A percentile compares a stretch with the other conserved stretches of the same genome.
Evolutionary conservation across 2,329 filamentous ascomycete species (phyloP).

Genomic region (Fusarium newnesense): DNA sequence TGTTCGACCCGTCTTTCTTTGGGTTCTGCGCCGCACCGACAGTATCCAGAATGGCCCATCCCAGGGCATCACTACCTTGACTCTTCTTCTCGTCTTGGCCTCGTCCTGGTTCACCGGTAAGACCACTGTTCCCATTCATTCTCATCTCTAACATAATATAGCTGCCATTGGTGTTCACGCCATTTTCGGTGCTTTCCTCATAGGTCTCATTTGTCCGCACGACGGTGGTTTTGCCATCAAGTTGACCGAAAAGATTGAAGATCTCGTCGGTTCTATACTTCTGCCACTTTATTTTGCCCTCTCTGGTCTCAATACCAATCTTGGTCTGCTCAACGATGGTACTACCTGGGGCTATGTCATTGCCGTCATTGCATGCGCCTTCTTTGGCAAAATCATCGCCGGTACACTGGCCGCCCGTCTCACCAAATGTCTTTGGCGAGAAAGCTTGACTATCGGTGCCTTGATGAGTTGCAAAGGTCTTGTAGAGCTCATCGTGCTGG

Average conservation of each 20-base stretch:
- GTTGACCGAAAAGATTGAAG: constrained; percentile 92
- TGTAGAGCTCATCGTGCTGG: constrained; percentile 93
- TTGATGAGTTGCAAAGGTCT: constrained; percentile 98
- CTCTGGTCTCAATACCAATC: constrained; percentile 87
- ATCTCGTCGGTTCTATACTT: constrained; percentile 85
- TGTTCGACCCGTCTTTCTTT: constrained; percentile 79
- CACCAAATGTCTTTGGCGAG: constrained; percentile 82
- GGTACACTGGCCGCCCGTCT: constrained; percentile 80
- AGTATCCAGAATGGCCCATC: constrained; percentile 89
- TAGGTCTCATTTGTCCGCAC: constrained; percentile 89
- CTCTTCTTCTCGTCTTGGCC: constrained; percentile 79
- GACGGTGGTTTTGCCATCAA: constrained; percentile 92
- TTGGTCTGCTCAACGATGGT: constrained; percentile 84
- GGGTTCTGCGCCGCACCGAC: constrained; percentile 76
- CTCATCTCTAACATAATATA: background rate
- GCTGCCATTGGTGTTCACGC: constrained; percentile 88
- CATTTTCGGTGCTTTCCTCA: constrained; percentile 92
- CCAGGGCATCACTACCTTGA: constrained; percentile 84
- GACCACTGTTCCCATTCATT: background rate
- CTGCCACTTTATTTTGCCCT: constrained; percentile 93
- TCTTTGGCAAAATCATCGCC: constrained; percentile 85
- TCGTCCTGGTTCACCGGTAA: constrained; percentile 84
- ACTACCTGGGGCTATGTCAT: constrained; percentile 91
- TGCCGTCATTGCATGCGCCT: constrained; percentile 83
- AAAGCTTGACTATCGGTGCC: constrained; percentile 86